Evolutionary conservation across 2,329 filamentous ascomycete genomes (phyloP).

Genomic region (Penicillium sp.): DNA sequence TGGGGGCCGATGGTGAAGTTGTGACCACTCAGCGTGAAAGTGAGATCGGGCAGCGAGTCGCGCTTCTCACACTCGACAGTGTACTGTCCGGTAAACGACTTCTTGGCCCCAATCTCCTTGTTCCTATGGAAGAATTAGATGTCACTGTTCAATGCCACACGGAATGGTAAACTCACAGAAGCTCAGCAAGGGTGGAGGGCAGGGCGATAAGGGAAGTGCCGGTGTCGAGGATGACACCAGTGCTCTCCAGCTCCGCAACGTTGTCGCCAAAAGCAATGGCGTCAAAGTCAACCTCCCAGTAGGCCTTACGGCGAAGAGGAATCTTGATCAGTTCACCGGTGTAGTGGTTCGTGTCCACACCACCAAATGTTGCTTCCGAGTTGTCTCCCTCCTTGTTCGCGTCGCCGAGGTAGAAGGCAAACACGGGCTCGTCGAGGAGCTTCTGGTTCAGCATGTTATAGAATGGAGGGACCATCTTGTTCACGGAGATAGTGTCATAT

Average conservation of each 20-base stretch:
- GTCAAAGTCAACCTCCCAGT: conserved; percentile 98
- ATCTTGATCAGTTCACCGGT: conserved; percentile 86
- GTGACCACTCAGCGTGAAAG: conserved; percentile 82
- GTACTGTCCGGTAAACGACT: conserved; percentile 96
- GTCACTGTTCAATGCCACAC: no score
- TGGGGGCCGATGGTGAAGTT: conserved; percentile 84
- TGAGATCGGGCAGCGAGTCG: conserved; percentile 77
- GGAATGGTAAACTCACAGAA: no score
- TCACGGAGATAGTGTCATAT: conserved; percentile 95
- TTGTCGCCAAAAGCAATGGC: conserved; percentile 82
- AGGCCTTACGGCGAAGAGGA: conserved; percentile 93
- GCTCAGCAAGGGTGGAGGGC: conserved; percentile 82
- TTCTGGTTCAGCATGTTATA: conserved; percentile 92
- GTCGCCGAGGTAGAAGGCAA: conserved; percentile 90
- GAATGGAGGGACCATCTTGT: conserved; percentile 88
- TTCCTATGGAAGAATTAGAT: conserved; percentile 47
- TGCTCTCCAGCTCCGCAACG: conserved; percentile 83
- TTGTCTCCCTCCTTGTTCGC: conserved; percentile 63
- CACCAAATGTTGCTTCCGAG: conserved; percentile 87
- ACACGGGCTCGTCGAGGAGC: conserved; percentile 84
- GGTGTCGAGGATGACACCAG: conserved; percentile 94
- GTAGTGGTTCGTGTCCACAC: conserved; percentile 74
- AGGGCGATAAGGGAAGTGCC: conserved; percentile 97
- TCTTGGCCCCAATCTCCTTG: conserved; percentile 96
- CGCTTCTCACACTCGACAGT: conserved; percentile 83